These are phyloP conservation scores for Globisporangium heterothallicum DNA, from an alignment of 352 stramenopile genomes.

Conservation along the genomic window DNA sequence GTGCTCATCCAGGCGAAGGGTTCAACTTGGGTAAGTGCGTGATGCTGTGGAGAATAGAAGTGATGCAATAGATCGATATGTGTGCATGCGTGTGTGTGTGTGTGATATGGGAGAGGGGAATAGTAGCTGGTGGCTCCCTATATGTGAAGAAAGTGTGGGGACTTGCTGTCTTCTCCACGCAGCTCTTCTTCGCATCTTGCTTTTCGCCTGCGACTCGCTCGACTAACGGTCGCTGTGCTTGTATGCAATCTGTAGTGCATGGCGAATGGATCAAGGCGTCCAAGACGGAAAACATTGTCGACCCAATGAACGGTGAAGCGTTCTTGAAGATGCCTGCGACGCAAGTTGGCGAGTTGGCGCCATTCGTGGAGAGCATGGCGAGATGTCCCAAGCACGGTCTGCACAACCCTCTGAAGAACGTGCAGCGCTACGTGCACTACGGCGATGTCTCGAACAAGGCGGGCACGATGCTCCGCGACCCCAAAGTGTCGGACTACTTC, in stretches of 20 bases:
- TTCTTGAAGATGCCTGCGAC: conserved; percentile 95
- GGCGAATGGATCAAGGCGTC: conserved; percentile 82
- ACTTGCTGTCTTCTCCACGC: neutral
- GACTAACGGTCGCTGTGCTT: no score
- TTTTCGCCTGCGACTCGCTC: neutral
- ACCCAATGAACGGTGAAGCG: conserved; percentile 92
- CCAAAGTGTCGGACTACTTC: conserved; percentile 95
- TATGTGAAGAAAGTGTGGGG: neutral
- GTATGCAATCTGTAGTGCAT: conserved; percentile 52
- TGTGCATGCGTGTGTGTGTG: neutral
- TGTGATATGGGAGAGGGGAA: no score
- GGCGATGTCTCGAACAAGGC: conserved; percentile 81
- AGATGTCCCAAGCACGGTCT: conserved; percentile 94
- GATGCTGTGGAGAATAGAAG: no score
- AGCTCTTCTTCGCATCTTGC: no score
- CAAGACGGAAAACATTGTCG: conserved; percentile 82
- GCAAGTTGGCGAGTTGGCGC: conserved; percentile 79
- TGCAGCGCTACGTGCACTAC: conserved; percentile 91
- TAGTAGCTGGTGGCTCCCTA: no score
- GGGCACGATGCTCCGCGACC: conserved; percentile 74
- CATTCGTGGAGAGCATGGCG: conserved; percentile 92
- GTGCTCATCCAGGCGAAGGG: conserved; percentile 68
- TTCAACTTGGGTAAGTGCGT: conserved; percentile 77
- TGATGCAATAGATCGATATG: no score
- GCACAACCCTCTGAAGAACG: conserved; percentile 98